phyloP scores from a whole-genome alignment of 2,329 filamentous ascomycete genomes.

The Clonostachys chloroleuca region DNA sequence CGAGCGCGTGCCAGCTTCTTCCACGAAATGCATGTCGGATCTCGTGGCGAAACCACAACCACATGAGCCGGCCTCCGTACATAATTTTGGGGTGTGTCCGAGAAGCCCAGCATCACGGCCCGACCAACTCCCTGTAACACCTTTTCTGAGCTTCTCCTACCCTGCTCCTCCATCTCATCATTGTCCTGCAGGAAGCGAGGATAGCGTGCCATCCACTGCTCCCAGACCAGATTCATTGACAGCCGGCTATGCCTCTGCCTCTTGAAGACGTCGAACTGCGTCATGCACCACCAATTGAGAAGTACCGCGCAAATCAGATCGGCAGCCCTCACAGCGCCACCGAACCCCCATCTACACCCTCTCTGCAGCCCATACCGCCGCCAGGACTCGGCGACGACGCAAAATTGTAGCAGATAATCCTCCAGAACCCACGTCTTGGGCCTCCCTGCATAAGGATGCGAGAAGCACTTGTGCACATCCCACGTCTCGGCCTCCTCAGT shows the following conservation, averaged over 20 bases:
- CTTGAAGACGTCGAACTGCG: constrained; percentile 1
- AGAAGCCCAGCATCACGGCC: no score
- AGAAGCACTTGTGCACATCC: no score
- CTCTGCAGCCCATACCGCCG: constrained; percentile 1
- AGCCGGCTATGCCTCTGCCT: background rate
- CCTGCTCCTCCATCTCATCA: background rate
- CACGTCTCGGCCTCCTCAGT: no score
- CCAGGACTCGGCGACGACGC: constrained; percentile 3
- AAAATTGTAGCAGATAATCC: constrained; percentile 2
- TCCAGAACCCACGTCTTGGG: background rate
- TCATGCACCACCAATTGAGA: constrained; percentile 12
- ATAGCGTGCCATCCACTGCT: constrained; percentile 18
- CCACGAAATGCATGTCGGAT: no score
- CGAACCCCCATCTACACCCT: constrained; percentile 4
- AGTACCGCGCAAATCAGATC: constrained; percentile 7
- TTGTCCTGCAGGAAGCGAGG: background rate
- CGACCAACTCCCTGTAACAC: no score
- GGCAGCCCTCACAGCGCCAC: background rate
- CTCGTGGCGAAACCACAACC: no score
- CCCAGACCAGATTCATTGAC: constrained; percentile 14
- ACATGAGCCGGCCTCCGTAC: no score
- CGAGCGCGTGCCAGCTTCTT: no score
- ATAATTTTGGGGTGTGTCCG: no score
- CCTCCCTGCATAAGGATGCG: background rate
- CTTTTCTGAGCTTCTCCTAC: background rate